These are phyloP conservation scores for Eimeria sp. DNA, from an alignment of 169 alveolate genomes.

Conservation along the genomic window DNA sequence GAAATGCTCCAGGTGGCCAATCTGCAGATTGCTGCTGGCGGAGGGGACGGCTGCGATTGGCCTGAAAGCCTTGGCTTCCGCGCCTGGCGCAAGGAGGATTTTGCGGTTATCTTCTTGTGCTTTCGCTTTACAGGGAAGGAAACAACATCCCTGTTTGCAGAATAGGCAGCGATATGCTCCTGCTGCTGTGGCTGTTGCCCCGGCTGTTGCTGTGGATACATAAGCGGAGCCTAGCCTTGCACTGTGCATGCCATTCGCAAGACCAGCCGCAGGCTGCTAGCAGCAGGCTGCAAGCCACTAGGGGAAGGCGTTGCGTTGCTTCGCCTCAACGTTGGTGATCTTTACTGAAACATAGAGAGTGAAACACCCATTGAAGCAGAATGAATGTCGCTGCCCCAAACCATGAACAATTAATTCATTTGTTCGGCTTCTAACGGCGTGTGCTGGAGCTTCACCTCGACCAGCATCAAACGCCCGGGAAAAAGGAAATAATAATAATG, in stretches of 20 bases:
- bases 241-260: neutral
- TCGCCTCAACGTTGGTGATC: neutral
- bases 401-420: neutral
- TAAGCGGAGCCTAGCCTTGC: neutral
- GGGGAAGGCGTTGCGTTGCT: neutral
- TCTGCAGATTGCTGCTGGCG: neutral
- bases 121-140: neutral
- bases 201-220: constrained; percentile 1
- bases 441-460: neutral
- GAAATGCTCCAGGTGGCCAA: neutral
- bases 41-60: neutral
- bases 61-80: neutral
- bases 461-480: neutral
- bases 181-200: constrained; percentile 2
- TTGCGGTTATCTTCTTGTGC: neutral
- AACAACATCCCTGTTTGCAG: neutral
- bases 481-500: neutral
- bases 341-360: neutral
- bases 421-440: neutral
- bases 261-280: too few relatives aligned
- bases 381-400: neutral
- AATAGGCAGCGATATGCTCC: neutral
- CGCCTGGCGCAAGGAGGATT: neutral
- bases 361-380: neutral
- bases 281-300: neutral